Evolutionary conservation across 2,329 filamentous ascomycete species (phyloP).

Genomic region (Nothopassalora personata): DNA sequence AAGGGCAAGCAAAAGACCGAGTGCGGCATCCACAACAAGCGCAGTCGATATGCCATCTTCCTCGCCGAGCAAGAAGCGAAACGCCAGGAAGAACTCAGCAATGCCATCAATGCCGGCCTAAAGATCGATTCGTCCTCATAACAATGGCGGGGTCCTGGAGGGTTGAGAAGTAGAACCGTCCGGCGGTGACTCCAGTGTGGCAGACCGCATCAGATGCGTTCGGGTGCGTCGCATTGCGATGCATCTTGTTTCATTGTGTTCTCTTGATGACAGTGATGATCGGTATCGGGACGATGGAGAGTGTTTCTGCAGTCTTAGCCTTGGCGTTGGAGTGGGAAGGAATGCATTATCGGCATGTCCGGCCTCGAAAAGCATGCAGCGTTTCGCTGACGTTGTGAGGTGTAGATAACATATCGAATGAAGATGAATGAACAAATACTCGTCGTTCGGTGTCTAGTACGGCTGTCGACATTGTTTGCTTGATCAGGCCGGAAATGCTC

Average conservation of each 20-base stretch:
- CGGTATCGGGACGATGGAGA: neutral
- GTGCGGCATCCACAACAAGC: slow-evolving; percentile 98
- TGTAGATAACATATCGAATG: slow-evolving; percentile 1
- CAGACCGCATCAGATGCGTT: slow-evolving; percentile 1
- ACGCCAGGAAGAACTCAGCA: slow-evolving; percentile 51
- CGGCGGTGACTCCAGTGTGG: slow-evolving; percentile 4
- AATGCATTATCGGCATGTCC: neutral
- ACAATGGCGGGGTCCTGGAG: neutral
- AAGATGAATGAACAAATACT: neutral
- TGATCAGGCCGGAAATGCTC: no score
- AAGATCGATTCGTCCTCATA: slow-evolving; percentile 23
- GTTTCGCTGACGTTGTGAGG: neutral
- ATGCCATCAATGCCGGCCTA: slow-evolving; percentile 32
- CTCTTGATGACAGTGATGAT: slow-evolving; percentile 3
- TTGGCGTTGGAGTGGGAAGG: slow-evolving; percentile 3
- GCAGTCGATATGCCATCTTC: slow-evolving; percentile 86
- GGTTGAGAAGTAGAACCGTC: neutral
- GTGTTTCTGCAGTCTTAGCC: slow-evolving; percentile 6
- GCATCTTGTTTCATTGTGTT: neutral
- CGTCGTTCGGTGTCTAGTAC: neutral
- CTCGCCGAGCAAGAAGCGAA: slow-evolving; percentile 67
- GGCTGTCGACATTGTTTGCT: no score
- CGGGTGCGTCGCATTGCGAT: neutral
- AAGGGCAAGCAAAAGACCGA: slow-evolving; percentile 95
- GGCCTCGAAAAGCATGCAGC: slow-evolving; percentile 6